Conservation (phyloP, 2,329 filamentous ascomycete genomes). For the Penicillium brasilianum region DNA sequence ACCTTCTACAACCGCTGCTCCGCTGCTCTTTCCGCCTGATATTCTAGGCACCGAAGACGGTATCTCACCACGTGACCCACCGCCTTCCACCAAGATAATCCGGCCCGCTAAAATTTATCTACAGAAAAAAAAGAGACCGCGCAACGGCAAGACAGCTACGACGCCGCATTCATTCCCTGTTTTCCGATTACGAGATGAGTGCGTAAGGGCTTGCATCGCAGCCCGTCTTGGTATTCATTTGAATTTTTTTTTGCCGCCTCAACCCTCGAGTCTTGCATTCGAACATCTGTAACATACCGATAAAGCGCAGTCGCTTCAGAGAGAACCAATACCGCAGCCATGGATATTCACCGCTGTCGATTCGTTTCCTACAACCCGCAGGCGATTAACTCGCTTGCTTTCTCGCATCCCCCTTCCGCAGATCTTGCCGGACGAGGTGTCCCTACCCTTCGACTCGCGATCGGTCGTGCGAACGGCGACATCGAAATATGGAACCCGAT, state of each 20-base stretch:
- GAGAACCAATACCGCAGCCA: constrained; percentile 46
- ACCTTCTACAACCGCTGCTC: neutral
- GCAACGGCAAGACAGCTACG: constrained; percentile 29
- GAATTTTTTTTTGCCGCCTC: constrained; percentile 23
- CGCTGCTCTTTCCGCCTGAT: constrained; percentile 12
- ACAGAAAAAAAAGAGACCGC: constrained; percentile 36
- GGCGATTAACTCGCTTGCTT: constrained; percentile 91
- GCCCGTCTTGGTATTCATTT: constrained; percentile 21
- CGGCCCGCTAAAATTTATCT: constrained; percentile 38
- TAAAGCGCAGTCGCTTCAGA: constrained; percentile 25
- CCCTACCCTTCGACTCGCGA: constrained; percentile 74
- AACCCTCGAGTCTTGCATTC: constrained; percentile 17
- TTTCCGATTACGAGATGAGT: constrained; percentile 27
- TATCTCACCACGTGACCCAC: constrained; percentile 19
- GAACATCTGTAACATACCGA: constrained; percentile 15
- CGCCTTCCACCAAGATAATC: constrained; percentile 32
- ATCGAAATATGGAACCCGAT: constrained; percentile 97
- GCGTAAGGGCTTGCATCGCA: constrained; percentile 27
- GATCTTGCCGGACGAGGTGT: constrained; percentile 54
- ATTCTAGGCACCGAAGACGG: constrained; percentile 2
- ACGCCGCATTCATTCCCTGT: constrained; percentile 19
- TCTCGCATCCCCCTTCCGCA: constrained; percentile 73
- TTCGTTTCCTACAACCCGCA: constrained; percentile 92
- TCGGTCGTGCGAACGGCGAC: constrained; percentile 91
- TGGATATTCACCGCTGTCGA: constrained; percentile 97